Conservation (phyloP, 352 stramenopile species). For the Phytophthora uliginosa region DNA sequence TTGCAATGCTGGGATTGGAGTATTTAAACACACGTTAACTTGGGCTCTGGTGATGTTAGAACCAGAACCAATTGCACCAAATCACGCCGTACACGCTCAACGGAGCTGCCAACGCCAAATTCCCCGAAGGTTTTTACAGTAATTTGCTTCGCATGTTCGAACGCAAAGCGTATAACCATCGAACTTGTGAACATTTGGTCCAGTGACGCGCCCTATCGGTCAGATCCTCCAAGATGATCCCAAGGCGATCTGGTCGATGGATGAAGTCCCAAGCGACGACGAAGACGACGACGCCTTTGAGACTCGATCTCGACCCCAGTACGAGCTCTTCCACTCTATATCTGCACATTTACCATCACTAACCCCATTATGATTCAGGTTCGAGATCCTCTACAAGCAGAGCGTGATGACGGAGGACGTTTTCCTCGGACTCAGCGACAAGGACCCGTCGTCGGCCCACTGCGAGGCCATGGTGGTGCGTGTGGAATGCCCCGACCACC, state of each 20-base stretch:
- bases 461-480: conserved; percentile 88
- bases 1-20: not conserved
- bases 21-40: not conserved
- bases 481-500: conserved; percentile 72
- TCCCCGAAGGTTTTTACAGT: conserved; percentile 41
- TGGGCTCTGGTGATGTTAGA: not conserved
- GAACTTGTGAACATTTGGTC: not conserved
- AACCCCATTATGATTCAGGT: conserved; percentile 36
- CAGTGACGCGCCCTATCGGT: conserved; percentile 74
- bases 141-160: not conserved
- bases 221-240: conserved; percentile 70
- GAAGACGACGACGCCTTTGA: conserved; percentile 80
- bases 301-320: conserved; percentile 62
- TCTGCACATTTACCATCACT: not conserved
- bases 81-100: conserved; percentile 39
- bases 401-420: conserved; percentile 89
- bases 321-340: conserved; percentile 6
- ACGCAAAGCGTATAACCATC: not conserved
- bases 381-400: conserved; percentile 90
- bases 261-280: conserved; percentile 80
- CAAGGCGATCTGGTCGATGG: conserved; percentile 78
- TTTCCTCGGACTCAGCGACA: conserved; percentile 85
- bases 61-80: conserved; percentile 25
- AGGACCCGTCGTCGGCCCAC: conserved; percentile 84
- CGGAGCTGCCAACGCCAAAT: conserved; percentile 14